A percentile compares a stretch with the other conserved stretches of the same genome.
Conservation (phyloP, 2,329 filamentous ascomycete species). For the Ceratocystis alfenasii region DNA sequence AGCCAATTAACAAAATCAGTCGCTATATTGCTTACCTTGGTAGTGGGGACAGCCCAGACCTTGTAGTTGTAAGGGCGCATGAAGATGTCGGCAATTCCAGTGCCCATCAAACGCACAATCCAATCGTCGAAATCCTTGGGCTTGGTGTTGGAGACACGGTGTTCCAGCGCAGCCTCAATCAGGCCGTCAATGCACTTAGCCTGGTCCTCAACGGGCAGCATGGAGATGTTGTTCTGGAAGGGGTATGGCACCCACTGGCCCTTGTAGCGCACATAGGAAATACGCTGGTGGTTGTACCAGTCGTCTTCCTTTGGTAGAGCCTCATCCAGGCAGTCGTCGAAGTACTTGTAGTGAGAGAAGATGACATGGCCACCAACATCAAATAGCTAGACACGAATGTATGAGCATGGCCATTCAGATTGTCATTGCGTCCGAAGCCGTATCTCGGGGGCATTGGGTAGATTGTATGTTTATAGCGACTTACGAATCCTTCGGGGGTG, state of each 20-base stretch:
- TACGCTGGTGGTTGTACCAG: conserved; percentile 96
- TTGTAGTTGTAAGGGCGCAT: conserved; percentile 99
- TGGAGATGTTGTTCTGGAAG: conserved; percentile 99
- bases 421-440: background rate
- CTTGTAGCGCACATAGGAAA: conserved; percentile 98
- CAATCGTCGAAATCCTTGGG: conserved; percentile 97
- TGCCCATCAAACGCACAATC: conserved; percentile 86
- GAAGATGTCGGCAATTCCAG: conserved; percentile 85
- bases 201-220: conserved; percentile 95
- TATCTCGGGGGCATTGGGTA: background rate
- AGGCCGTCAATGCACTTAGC: conserved; percentile 87
- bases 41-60: conserved; percentile 97
- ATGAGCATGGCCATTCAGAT: conserved; percentile 10
- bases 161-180: conserved; percentile 82
- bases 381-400: conserved; percentile 56
- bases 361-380: conserved; percentile 97
- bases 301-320: conserved; percentile 86
- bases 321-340: conserved; percentile 97
- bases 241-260: conserved; percentile 94
- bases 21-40: conserved; percentile 51
- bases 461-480: conserved; percentile 34
- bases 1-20: background rate
- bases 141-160: conserved; percentile 74
- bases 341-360: conserved; percentile 99
- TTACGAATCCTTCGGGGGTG: conserved; percentile 91